Evolutionary conservation across 2,329 filamentous ascomycete species (phyloP), one percentile per base, ranked within the genome.

Genomic region (Nemania sp.): DNA sequence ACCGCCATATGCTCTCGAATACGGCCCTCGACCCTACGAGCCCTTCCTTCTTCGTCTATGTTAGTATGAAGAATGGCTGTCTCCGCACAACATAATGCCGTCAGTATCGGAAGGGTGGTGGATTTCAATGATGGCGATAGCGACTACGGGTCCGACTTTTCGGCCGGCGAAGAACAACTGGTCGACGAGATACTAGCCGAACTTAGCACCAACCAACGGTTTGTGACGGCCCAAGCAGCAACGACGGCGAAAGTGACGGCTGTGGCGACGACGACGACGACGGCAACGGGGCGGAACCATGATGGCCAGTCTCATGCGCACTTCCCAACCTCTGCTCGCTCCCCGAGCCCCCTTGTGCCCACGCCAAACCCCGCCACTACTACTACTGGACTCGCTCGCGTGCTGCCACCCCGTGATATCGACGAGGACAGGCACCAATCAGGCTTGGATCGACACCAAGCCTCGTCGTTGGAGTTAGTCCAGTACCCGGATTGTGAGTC

Each of bases 401-500:
- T 38, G 41, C 43, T 26, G 59, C 52, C 59, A 11, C 18, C 45
- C 41, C 22, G 24, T 26, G 22, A 13, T 8, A 4, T 4, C 47
- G 27, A 20, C 26, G 15, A 32, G 13, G 24, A 22, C 49, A 22
- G 5, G 20, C 10, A 52, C 26, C 26, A 32, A 6, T 32, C 57
- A 35, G 43, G 18, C 47, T 2, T 58, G 38, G 57, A 53, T 4
- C 29, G 8, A 43, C 53, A 62, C n/a, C 7, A 38, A 3, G 52
- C 61, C 47, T 47, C 67, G 64, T 58, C 68, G 66, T 27, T 62
- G 62, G 71, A 77, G 66, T 73, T 78, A 59, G 72, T 85, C 77
- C 68, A 69, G 70, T 87, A 87, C 79, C 83, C 87, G 76, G 83
- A 87, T 81, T 78, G 88, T 90, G 78, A 75, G 85, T 82, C 53